Conservation (phyloP, 1,284 basidiomycete species). For the Apiotrichum veenhuisii region DNA sequence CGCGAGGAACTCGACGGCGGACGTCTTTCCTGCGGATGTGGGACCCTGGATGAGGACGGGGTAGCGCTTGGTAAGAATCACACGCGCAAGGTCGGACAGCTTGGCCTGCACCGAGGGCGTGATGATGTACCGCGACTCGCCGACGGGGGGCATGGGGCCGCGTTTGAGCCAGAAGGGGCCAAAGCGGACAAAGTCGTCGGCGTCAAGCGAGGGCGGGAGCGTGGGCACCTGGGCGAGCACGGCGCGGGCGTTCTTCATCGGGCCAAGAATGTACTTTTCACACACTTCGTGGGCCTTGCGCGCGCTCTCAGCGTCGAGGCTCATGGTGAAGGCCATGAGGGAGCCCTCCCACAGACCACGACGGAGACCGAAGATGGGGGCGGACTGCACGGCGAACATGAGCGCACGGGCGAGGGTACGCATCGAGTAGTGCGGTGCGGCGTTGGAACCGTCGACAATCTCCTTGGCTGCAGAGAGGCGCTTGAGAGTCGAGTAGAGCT, state of each 20-base stretch:
- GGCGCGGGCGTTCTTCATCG: slow-evolving; percentile 75
- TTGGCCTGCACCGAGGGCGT: slow-evolving; percentile 97
- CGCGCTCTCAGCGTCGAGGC: slow-evolving; percentile 73
- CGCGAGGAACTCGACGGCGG: slow-evolving; percentile 93
- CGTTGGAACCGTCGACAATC: slow-evolving; percentile 91
- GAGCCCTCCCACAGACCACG: slow-evolving; percentile 93
- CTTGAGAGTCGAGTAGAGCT: slow-evolving; percentile 84
- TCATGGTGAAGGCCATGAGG: slow-evolving; percentile 96
- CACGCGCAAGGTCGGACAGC: slow-evolving; percentile 84
- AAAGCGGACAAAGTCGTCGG: slow-evolving; percentile 71
- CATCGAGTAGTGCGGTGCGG: slow-evolving; percentile 96
- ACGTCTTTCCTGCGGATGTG: slow-evolving; percentile 96
- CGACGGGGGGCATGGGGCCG: slow-evolving; percentile 58
- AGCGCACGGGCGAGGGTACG: slow-evolving; percentile 89
- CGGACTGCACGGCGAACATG: slow-evolving; percentile 82
- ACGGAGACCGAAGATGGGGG: slow-evolving; percentile 71
- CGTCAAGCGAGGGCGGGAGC: slow-evolving; percentile 54
- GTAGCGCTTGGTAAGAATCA: slow-evolving; percentile 81
- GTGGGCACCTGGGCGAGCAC: slow-evolving; percentile 66
- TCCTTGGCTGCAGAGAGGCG: slow-evolving; percentile 71
- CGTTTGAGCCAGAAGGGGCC: slow-evolving; percentile 87
- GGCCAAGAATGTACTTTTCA: slow-evolving; percentile 73
- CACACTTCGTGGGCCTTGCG: slow-evolving; percentile 66
- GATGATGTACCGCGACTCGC: slow-evolving; percentile 78
- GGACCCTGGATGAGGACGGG: slow-evolving; percentile 98